Percentiles rank a stretch among this genome's conserved stretches.
phyloP scores from a whole-genome alignment of 1,284 basidiomycete genomes.

The Porphyrellus sp. region DNA sequence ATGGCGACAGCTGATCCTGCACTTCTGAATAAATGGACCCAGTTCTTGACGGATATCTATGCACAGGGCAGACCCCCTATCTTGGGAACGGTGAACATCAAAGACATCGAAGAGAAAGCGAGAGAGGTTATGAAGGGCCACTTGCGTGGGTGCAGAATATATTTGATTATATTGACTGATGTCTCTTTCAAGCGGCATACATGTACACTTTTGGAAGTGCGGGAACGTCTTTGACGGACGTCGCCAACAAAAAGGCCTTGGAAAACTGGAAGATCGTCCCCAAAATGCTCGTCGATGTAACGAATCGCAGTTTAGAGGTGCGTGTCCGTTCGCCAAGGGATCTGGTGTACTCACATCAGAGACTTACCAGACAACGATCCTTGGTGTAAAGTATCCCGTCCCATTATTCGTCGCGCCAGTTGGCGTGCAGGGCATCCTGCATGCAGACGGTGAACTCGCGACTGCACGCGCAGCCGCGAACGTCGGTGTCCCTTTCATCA shows the following conservation, averaged over 20 bases:
- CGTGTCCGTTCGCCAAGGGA: background rate
- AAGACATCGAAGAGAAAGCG: constrained; percentile 52
- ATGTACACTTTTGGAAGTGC: constrained; percentile 50
- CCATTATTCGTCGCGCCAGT: constrained; percentile 56
- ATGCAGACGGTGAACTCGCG: constrained; percentile 54
- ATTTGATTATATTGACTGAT: background rate
- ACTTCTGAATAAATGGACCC: constrained; percentile 25
- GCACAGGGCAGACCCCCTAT: constrained; percentile 11
- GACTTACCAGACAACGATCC: constrained; percentile 40
- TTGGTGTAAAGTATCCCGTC: constrained; percentile 47
- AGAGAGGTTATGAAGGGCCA: constrained; percentile 46
- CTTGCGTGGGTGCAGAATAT: constrained; percentile 34
- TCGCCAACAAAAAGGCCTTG: constrained; percentile 42
- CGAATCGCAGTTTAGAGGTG: constrained; percentile 49
- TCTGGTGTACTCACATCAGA: background rate
- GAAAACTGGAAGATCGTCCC: constrained; percentile 53
- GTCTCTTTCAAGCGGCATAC: constrained; percentile 40
- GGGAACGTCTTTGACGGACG: constrained; percentile 43
- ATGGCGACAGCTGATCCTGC: constrained; percentile 24
- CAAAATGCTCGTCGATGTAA: constrained; percentile 55
- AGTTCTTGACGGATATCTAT: constrained; percentile 38
- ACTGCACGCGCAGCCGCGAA: constrained; percentile 50
- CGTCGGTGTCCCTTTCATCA: constrained; percentile 51
- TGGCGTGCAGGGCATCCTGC: constrained; percentile 57
- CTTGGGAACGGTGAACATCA: constrained; percentile 44